A percentile compares a stretch with the other conserved stretches of the same genome.
Evolutionary conservation across 225 moss, liverwort and hornwort genomes (phyloP).

Genomic region (Neckera pumila): DNA sequence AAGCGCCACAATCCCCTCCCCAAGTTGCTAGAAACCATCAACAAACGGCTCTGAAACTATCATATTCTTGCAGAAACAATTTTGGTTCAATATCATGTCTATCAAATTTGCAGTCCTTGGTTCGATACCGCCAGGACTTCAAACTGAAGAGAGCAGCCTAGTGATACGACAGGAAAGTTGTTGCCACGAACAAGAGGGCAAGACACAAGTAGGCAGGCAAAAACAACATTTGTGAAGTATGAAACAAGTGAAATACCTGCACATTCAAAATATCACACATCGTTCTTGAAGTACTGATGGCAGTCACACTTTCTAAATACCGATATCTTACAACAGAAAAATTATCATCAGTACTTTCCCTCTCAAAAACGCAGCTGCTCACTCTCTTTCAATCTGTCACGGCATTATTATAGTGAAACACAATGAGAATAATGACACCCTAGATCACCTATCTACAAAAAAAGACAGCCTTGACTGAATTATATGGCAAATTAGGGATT

Average conservation of each 20-base stretch:
- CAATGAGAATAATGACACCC: not conserved
- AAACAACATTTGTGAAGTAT: not conserved
- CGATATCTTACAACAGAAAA: not conserved
- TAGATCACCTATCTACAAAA: not conserved
- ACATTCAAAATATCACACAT: not conserved
- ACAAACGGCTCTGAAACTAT: not conserved
- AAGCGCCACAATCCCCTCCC: not conserved
- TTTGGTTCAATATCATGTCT: not conserved
- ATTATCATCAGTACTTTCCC: not conserved
- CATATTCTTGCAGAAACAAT: not conserved
- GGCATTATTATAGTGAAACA: not conserved
- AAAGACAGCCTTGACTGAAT: not conserved
- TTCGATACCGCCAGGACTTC: not conserved
- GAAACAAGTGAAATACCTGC: not conserved
- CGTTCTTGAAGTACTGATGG: not conserved
- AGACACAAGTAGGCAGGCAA: not conserved
- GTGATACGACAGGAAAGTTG: not conserved
- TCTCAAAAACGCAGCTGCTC: not conserved
- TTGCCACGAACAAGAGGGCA: not conserved
- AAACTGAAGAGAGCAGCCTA: not conserved
- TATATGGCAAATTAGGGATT: conserved; percentile 9
- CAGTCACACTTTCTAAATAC: not conserved
- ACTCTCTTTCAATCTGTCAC: not conserved
- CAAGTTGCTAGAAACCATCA: not conserved
- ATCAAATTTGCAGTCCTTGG: not conserved